Evolutionary conservation across 345 rosid species (phyloP).

Genomic region (Brassica rapa): DNA sequence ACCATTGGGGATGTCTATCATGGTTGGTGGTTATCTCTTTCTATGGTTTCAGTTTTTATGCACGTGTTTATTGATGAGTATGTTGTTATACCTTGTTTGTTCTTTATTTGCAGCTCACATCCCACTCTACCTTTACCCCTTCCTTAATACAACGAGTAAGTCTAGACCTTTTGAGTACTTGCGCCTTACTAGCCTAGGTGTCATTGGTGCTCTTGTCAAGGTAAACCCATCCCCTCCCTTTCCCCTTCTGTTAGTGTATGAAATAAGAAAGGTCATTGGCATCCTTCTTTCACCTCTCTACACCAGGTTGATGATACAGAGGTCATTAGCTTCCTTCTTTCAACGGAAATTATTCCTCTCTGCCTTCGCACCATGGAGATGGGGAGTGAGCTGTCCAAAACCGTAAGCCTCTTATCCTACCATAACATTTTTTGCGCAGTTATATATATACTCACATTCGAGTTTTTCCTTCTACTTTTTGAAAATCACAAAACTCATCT

Average conservation of each 20-base stretch:
- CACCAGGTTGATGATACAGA: slow-evolving; percentile 94
- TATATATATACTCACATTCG: too few relatives aligned
- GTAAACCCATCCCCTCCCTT: slow-evolving; percentile 41
- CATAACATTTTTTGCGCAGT: neutral
- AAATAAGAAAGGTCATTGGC: neutral
- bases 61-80: too few relatives aligned
- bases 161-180: slow-evolving; percentile 94
- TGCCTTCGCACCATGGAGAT: slow-evolving; percentile 98
- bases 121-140: slow-evolving; percentile 88
- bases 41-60: too few relatives aligned
- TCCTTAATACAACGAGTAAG: slow-evolving; percentile 94
- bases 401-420: slow-evolving; percentile 56
- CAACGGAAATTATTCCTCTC: slow-evolving; percentile 89
- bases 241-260: neutral
- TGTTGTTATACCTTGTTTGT: neutral
- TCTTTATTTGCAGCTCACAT: slow-evolving; percentile 76
- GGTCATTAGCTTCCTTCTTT: slow-evolving; percentile 95
- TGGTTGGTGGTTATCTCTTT: too few relatives aligned
- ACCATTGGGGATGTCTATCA: neutral
- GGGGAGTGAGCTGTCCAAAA: slow-evolving; percentile 98
- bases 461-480: too few relatives aligned
- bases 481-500: neutral
- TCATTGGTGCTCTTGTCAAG: slow-evolving; percentile 98
- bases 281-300: neutral
- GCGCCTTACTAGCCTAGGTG: slow-evolving; percentile 97